These are phyloP conservation scores for Sinapis alba DNA, from an alignment of 441 rosid genomes.

Conservation along the genomic window DNA sequence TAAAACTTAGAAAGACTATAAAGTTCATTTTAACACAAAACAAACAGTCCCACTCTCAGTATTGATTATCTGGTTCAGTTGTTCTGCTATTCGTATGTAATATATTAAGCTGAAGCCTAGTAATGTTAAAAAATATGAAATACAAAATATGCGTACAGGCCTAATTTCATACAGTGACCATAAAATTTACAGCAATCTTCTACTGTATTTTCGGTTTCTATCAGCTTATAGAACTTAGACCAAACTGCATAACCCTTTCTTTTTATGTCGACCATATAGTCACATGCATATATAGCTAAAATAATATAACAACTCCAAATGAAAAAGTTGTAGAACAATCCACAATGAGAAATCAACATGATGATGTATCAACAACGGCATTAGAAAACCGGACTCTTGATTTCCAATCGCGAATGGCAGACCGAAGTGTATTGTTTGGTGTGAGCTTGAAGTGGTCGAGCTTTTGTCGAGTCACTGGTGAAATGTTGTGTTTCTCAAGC, in stretches of 20 bases:
- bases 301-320: not conserved
- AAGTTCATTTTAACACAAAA: too few species aligned
- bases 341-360: conserved; percentile 8
- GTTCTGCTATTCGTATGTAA: too few species aligned
- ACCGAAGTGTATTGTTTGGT: conserved; percentile 71
- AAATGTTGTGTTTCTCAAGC: conserved; percentile 70
- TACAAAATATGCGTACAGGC: not conserved
- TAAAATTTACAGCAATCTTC: not conserved
- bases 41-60: too few species aligned
- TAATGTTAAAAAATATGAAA: not conserved
- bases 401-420: conserved; percentile 84
- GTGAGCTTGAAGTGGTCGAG: conserved; percentile 52
- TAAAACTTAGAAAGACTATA: too few species aligned
- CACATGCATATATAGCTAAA: not conserved
- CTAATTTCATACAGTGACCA: not conserved
- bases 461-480: conserved; percentile 69
- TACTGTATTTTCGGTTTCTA: not conserved
- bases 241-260: not conserved
- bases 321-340: not conserved
- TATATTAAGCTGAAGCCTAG: too few species aligned
- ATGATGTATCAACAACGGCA: conserved; percentile 3
- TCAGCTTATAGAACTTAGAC: not conserved
- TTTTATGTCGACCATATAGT: not conserved
- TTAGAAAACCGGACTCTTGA: conserved; percentile 48
- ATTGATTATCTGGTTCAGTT: too few species aligned